These are phyloP conservation scores for Delitschia confertaspora DNA, from an alignment of 495 filamentous ascomycete species.

Conservation along the genomic window DNA sequence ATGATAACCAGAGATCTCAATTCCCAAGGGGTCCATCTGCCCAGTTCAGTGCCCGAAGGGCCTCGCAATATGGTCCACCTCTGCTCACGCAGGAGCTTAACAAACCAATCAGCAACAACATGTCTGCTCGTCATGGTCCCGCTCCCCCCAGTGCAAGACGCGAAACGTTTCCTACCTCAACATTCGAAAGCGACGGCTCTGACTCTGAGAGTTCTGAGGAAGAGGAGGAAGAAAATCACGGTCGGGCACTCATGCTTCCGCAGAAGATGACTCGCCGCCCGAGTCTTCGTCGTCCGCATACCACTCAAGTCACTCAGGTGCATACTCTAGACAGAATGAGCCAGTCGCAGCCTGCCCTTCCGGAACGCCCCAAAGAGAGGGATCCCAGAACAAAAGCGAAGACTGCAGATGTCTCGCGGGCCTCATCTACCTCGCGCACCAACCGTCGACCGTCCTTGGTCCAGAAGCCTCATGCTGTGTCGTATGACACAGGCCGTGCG, in stretches of 20 bases:
- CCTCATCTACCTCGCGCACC: slow-evolving; percentile 6
- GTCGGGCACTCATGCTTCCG: slow-evolving; percentile 16
- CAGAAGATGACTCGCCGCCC: slow-evolving; percentile 10
- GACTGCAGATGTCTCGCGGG: too few relatives aligned
- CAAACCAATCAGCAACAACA: background rate
- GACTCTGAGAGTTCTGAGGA: slow-evolving; percentile 16
- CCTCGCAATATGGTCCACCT: slow-evolving; percentile 11
- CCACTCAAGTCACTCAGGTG: slow-evolving; percentile 9
- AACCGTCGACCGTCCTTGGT: slow-evolving; percentile 11
- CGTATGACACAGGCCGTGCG: slow-evolving; percentile 9
- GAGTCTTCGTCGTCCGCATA: slow-evolving; percentile 16
- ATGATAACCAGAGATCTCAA: slow-evolving; percentile 10
- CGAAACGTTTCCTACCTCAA: background rate
- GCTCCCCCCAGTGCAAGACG: slow-evolving; percentile 6
- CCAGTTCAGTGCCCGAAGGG: slow-evolving; percentile 15
- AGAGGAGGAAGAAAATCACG: slow-evolving; percentile 8
- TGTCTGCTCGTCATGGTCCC: slow-evolving; percentile 6
- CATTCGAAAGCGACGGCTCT: slow-evolving; percentile 16
- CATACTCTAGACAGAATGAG: too few relatives aligned
- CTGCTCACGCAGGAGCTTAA: slow-evolving; percentile 9
- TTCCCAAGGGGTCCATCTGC: slow-evolving; percentile 5
- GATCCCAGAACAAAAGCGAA: slow-evolving; percentile 5
- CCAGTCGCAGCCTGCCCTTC: slow-evolving; percentile 18
- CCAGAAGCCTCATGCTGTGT: slow-evolving; percentile 13
- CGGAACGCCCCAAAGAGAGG: slow-evolving; percentile 11